Percentiles rank a stretch among this genome's conserved stretches.
Evolutionary conservation across 2,329 filamentous ascomycete species (phyloP).

Genomic region (Triangularia setosa): DNA sequence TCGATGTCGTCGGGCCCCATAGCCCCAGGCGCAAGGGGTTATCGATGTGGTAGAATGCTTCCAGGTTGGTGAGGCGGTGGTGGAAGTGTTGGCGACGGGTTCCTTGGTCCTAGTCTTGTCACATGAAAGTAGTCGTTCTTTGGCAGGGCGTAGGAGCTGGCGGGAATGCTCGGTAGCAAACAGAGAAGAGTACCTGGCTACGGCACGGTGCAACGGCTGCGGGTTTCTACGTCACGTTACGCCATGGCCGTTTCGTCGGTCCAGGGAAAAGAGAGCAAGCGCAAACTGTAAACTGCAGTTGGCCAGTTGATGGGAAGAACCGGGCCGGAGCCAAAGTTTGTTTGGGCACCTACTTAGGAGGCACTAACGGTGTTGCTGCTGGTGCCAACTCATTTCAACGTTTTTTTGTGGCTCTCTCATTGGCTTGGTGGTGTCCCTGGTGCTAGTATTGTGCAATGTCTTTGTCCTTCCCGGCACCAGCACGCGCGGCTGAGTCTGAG

Average conservation of each 20-base stretch:
- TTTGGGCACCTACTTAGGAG: background rate
- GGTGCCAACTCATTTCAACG: background rate
- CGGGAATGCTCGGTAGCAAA: background rate
- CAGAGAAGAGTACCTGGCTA: background rate
- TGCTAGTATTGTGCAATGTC: background rate
- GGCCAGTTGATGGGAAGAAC: background rate
- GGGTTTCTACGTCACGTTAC: background rate
- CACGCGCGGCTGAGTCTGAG: no score
- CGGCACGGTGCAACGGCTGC: background rate
- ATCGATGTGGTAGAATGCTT: background rate
- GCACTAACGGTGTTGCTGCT: background rate
- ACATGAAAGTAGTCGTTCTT: background rate
- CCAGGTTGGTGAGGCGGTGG: background rate
- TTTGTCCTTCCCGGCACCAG: background rate
- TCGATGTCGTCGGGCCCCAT: conserved; percentile 4
- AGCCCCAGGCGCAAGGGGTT: background rate
- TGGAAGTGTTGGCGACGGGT: background rate
- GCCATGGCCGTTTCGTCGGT: background rate
- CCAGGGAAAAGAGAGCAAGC: background rate
- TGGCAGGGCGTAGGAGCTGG: background rate
- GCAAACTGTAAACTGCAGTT: background rate
- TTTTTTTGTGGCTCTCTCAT: background rate
- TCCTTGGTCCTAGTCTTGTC: no score
- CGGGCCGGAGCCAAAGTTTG: background rate
- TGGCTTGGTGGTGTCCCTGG: background rate